Base-by-base conservation (phyloP, 2,329 filamentous ascomycete species). In the Aspergillus tamarii region DNA sequence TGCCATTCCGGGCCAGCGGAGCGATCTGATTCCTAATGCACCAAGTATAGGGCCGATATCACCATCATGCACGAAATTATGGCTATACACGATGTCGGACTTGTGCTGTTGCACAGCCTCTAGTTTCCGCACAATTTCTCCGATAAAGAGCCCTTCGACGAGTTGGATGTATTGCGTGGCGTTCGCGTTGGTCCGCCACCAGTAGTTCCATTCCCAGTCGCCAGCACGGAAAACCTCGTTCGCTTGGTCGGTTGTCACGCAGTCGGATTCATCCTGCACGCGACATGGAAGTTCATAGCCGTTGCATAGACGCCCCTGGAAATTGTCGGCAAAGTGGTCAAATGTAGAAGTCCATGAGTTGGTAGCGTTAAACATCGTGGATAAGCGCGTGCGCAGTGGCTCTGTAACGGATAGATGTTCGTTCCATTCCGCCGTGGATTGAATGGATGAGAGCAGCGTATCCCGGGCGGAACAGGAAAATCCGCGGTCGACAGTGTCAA, bases 191-290 rank as follows among this genome's bases (percentile, higher is more conserved):
- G 66, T 65, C 9, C 77, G 73, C 76, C 76, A 80, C 66, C 75
- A 78, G 66, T 79, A 80, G 54, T 80, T 79, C 74, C 76, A 80
- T 59, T 78, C 76, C 78, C 78, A 80, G 55, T 80, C 78, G 7
- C 78, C 78, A 1, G 76, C 77, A 34, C 78, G 76, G 66, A 80
- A 80, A 10, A 77, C 76, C 57, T 78, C 73, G 1, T 78, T 60
- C 0, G 74, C 77, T 64, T 77, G 74, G 0, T 68, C 60, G 36
- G 48, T 64, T 0, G 70, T 78, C n/a, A 76, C 77, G 57, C 78
- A 80, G 3, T 68, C 60, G 0, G 70, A 70, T 0, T 62, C 61
- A 54, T 78, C 70, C 0, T 62, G 62, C 1, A 74, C 5, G 46
- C 70, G 70, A 61, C 78, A 80, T 0, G 78, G 78, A 0, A 79